These are phyloP conservation scores for Penicillium paradoxum DNA, from an alignment of 495 filamentous ascomycete genomes.

Conservation along the genomic window DNA sequence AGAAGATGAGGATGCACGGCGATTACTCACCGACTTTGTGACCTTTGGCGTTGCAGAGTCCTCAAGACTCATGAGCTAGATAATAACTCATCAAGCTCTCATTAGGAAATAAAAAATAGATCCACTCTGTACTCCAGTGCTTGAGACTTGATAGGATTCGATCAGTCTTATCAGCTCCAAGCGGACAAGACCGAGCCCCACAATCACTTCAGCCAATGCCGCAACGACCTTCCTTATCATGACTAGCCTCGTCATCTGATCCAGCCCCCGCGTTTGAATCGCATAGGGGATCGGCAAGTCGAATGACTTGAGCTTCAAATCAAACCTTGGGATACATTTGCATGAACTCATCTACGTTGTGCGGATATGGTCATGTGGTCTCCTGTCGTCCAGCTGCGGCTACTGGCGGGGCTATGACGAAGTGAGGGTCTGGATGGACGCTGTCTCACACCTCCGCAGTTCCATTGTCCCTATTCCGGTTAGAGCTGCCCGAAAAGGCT, in stretches of 20 bases:
- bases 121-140: not conserved
- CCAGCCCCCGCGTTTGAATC: constrained; percentile 15
- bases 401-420: not conserved
- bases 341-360: too few relatives aligned
- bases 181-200: not conserved
- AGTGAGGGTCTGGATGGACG: not conserved
- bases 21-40: too few relatives aligned
- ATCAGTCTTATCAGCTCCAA: not conserved
- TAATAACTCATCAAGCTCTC: not conserved
- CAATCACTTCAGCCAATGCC: not conserved
- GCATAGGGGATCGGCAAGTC: not conserved
- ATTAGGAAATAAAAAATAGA: too few relatives aligned
- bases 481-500: constrained; percentile 26
- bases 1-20: too few relatives aligned
- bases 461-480: constrained; percentile 8
- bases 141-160: not conserved
- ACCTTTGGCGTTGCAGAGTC: too few relatives aligned
- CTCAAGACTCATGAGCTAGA: not conserved
- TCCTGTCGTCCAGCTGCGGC: not conserved
- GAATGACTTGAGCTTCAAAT: not conserved
- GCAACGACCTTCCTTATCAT: constrained; percentile 24
- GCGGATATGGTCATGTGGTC: not conserved
- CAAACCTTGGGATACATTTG: too few relatives aligned
- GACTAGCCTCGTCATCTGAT: constrained; percentile 19
- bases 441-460: constrained; percentile 1